Evolutionary conservation across 1,284 basidiomycete genomes (phyloP).

Genomic region (Austroboletus niveus): DNA sequence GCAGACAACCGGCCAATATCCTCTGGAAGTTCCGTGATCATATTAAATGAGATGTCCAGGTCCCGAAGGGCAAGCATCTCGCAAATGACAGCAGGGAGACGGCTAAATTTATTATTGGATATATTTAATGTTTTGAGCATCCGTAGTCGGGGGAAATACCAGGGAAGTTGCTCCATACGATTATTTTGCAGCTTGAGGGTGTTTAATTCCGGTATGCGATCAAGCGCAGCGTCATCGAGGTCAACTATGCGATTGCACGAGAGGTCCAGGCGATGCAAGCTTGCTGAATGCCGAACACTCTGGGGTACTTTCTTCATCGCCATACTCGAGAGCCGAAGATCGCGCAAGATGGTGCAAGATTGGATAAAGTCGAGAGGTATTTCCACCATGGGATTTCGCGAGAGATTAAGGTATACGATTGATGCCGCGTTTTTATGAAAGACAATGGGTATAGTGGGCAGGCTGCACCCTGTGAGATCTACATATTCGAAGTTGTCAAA

Average conservation of each 20-base stretch:
- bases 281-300: slow-evolving; percentile 74
- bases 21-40: slow-evolving; percentile 78
- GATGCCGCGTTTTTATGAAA: slow-evolving; percentile 86
- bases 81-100: slow-evolving; percentile 78
- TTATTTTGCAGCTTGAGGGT: slow-evolving; percentile 91
- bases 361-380: slow-evolving; percentile 97
- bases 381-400: slow-evolving; percentile 94
- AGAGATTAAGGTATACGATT: slow-evolving; percentile 87
- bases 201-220: slow-evolving; percentile 73
- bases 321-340: slow-evolving; percentile 90
- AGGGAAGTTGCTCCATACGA: slow-evolving; percentile 83
- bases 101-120: slow-evolving; percentile 93
- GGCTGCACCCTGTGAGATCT: slow-evolving; percentile 80
- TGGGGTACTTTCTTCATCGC: slow-evolving; percentile 93
- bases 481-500: slow-evolving; percentile 81
- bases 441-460: slow-evolving; percentile 89
- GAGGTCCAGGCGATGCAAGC: slow-evolving; percentile 84
- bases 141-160: slow-evolving; percentile 78
- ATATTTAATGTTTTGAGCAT: slow-evolving; percentile 85
- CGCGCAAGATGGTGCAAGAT: slow-evolving; percentile 80
- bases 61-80: slow-evolving; percentile 75
- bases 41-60: slow-evolving; percentile 96
- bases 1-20: slow-evolving; percentile 72
- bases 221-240: slow-evolving; percentile 83
- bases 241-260: slow-evolving; percentile 93